Base-by-base conservation (phyloP, 1,139 yeast genomes). In the Debaryomycetaceae sp. region DNA sequence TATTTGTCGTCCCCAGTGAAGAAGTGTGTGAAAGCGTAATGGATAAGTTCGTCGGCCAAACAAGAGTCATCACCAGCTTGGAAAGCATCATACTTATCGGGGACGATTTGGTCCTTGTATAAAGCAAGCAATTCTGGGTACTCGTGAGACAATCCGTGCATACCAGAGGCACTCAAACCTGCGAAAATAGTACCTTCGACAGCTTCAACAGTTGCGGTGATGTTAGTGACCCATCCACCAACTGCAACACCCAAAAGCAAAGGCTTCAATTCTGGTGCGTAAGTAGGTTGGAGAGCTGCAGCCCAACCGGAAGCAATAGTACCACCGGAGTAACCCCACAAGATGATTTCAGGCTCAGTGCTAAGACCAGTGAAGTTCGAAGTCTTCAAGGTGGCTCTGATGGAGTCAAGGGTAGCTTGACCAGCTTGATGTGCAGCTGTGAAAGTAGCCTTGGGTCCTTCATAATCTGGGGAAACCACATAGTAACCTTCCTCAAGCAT, bases 321-420 rank as follows among this genome's bases (percentile, higher is more conserved):
- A 1, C 74, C 74, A 17, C 74, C 75, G 6, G 71, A 65, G 43
- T 65, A 69, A 0, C 75, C 74, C 67, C 69, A 68, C 30, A 63
- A 17, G 1, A 54, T 58, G 1, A 59, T 52, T 35, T 55, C 48
- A 4, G 73, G 68, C 36, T 58, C 49, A 1, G 48, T 9, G 8
- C 50, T 40, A 30, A 68, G 42, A 3, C 69, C 67, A 4, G 73
- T 67, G 15, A 50, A 35, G 34, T 56, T 52, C 1, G 47, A 47
- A 2, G 64, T 47, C 1, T 42, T 36, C 38, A 67, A 54, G 1
- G 57, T 54, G 5, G 64, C 74, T 38, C 65, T 50, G 8, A 68
- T 45, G 1, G 66, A 52, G 44, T 68, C 62, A 36, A 68, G 55
- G 3, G 56, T 51, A 6, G 63, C 63, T 22, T 60, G 53, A 0